phyloP scores from a whole-genome alignment of 2,329 filamentous ascomycete species.

The Fusarium austroafricanum region DNA sequence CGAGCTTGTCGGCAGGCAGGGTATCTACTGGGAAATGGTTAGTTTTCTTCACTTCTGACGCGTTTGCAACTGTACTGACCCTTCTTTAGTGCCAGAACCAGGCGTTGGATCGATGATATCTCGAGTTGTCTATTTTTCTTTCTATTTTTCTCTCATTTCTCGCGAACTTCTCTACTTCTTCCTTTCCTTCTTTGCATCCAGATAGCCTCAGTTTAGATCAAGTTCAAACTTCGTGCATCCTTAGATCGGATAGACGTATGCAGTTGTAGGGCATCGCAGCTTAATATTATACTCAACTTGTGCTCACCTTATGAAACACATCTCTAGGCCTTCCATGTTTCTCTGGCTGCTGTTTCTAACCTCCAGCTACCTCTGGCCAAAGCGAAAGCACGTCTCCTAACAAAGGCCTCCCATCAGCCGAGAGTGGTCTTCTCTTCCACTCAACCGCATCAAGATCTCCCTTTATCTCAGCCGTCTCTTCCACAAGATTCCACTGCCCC shows the following conservation, averaged over 20 bases:
- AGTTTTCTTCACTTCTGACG: neutral
- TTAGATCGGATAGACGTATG: too few species aligned
- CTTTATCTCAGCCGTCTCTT: constrained; percentile 30
- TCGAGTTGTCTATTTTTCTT: too few species aligned
- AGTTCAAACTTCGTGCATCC: too few species aligned
- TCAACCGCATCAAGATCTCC: constrained; percentile 19
- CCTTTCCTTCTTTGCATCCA: too few species aligned
- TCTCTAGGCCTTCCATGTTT: too few species aligned
- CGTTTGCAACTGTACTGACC: neutral
- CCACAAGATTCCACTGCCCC: constrained; percentile 35
- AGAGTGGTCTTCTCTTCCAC: constrained; percentile 34
- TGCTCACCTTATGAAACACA: too few species aligned
- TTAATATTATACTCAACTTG: too few species aligned
- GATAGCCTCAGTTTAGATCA: too few species aligned
- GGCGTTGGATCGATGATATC: constrained; percentile 27
- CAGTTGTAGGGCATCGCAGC: too few species aligned
- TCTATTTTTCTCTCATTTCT: too few species aligned
- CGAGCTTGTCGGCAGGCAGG: constrained; percentile 34
- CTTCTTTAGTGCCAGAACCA: constrained; percentile 35
- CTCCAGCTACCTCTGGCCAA: constrained; percentile 14
- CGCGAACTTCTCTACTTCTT: too few species aligned
- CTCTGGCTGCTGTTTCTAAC: too few species aligned
- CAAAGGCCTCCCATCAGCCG: constrained; percentile 29
- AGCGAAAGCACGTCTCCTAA: constrained; percentile 22
- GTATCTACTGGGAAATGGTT: constrained; percentile 42